Conservation (phyloP, 176 grass and related monocot species). For the Tuctoria greenei region DNA sequence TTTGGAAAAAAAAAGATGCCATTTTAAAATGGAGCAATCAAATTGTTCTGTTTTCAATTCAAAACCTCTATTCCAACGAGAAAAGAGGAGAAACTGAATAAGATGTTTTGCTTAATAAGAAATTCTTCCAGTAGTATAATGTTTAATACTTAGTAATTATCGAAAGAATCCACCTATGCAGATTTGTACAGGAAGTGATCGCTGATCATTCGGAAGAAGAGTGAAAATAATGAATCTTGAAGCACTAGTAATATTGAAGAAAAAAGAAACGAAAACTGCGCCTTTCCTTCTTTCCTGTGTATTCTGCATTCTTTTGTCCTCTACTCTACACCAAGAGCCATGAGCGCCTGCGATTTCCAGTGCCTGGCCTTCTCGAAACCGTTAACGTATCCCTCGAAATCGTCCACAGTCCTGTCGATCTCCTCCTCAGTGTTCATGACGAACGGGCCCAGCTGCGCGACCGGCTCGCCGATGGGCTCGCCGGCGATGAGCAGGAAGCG, state of each 20-base stretch:
- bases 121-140: too few relatives aligned
- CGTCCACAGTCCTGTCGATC: conserved; percentile 88
- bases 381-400: conserved; percentile 70
- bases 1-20: too few relatives aligned
- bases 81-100: not conserved
- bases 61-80: not conserved
- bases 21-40: not conserved
- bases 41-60: not conserved
- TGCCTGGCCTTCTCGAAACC: conserved; percentile 91
- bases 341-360: conserved; percentile 74
- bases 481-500: conserved; percentile 79
- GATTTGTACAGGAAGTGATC: conserved; percentile 14
- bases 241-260: not conserved
- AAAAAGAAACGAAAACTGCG: not conserved
- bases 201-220: not conserved
- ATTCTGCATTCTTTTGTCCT: not conserved
- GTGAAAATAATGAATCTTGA: conserved; percentile 22
- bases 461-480: conserved; percentile 83
- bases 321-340: conserved; percentile 41
- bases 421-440: conserved; percentile 99
- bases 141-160: not conserved
- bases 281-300: not conserved
- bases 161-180: not conserved
- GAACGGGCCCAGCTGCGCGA: conserved; percentile 81
- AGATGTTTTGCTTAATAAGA: not conserved